Percentiles rank a stretch among this genome's conserved stretches.
These are phyloP conservation scores for Xylariaceae sp. DNA, from an alignment of 2,329 filamentous ascomycete species.

Conservation along the genomic window DNA sequence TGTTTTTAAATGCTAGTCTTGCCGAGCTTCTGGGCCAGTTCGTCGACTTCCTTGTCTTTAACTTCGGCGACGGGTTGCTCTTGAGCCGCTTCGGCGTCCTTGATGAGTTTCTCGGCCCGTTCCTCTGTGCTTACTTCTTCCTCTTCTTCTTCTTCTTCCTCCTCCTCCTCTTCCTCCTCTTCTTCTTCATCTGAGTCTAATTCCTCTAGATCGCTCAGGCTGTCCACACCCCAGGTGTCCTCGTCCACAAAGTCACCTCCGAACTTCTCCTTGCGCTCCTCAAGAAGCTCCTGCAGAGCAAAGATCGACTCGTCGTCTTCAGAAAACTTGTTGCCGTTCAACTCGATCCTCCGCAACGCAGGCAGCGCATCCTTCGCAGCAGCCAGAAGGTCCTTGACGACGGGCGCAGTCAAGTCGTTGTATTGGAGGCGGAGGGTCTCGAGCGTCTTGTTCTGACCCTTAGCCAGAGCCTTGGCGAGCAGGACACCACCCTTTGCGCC, in stretches of 20 bases:
- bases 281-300: slow-evolving; percentile 64
- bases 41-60: slow-evolving; percentile 75
- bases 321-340: slow-evolving; percentile 93
- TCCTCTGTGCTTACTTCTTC: slow-evolving; percentile 59
- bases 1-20: slow-evolving; percentile 56
- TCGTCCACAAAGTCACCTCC: slow-evolving; percentile 64
- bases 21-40: slow-evolving; percentile 66
- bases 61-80: slow-evolving; percentile 65
- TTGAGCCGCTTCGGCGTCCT: slow-evolving; percentile 67
- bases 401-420: slow-evolving; percentile 83
- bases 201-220: slow-evolving; percentile 79
- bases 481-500: slow-evolving; percentile 69
- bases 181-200: slow-evolving; percentile 66
- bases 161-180: slow-evolving; percentile 62
- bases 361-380: slow-evolving; percentile 67
- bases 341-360: slow-evolving; percentile 74
- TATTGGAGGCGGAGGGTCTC: slow-evolving; percentile 81
- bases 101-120: slow-evolving; percentile 62
- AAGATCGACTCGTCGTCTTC: slow-evolving; percentile 75
- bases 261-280: slow-evolving; percentile 69
- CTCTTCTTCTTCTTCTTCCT: slow-evolving; percentile 64
- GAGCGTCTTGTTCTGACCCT: slow-evolving; percentile 72
- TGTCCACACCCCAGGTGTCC: slow-evolving; percentile 79
- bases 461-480: slow-evolving; percentile 65
- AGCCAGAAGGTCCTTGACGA: slow-evolving; percentile 64